Percentiles rank a stretch among this genome's conserved stretches.
Evolutionary conservation across 202 grass and related monocot species (phyloP).

Genomic region (Tripidium arundinaceum): DNA sequence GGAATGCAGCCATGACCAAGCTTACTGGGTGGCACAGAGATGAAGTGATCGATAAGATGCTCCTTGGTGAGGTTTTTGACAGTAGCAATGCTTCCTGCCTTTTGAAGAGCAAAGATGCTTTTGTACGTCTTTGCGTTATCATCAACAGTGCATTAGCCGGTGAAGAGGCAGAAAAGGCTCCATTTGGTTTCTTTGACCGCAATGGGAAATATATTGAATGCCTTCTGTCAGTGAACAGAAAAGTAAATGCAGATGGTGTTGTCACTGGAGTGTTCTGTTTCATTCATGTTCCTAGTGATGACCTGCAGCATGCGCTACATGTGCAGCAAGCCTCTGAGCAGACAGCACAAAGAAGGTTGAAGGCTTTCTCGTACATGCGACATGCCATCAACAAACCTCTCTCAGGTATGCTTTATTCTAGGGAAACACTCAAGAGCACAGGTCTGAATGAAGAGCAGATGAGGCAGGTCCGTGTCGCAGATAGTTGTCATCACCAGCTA

Average conservation of each 20-base stretch:
- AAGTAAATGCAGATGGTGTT: constrained; percentile 48
- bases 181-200: constrained; percentile 74
- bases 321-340: constrained; percentile 76
- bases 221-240: constrained; percentile 80
- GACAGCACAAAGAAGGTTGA: constrained; percentile 53
- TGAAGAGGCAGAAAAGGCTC: constrained; percentile 72
- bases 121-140: constrained; percentile 69
- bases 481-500: constrained; percentile 67
- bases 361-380: constrained; percentile 80
- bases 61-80: constrained; percentile 86
- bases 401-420: constrained; percentile 74
- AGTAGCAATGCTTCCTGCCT: constrained; percentile 57
- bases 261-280: constrained; percentile 90
- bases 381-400: constrained; percentile 86
- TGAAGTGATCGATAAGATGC: constrained; percentile 86
- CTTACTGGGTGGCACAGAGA: constrained; percentile 82
- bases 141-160: constrained; percentile 82
- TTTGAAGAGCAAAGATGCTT: constrained; percentile 73
- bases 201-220: constrained; percentile 63
- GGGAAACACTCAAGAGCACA: constrained; percentile 57
- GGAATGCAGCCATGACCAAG: constrained; percentile 90
- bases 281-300: constrained; percentile 79
- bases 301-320: constrained; percentile 75
- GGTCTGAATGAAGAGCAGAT: constrained; percentile 73
- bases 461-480: constrained; percentile 44